A percentile compares a stretch with the other conserved stretches of the same genome.
phyloP scores from a whole-genome alignment of 352 stramenopile genomes.

The Phytopythium chamaehyphon region DNA sequence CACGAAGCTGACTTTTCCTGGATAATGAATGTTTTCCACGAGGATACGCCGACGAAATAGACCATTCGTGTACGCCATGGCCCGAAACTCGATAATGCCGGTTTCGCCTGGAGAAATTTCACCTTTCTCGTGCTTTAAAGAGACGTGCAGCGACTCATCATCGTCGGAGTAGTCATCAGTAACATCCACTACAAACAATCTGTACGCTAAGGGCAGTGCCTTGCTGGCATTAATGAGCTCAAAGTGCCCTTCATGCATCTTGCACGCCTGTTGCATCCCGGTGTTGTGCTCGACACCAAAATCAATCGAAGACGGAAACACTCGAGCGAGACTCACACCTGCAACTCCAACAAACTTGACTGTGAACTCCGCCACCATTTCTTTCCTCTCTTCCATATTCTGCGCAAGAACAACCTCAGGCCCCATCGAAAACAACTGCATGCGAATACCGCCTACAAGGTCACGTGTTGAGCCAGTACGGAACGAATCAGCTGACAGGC shows the following conservation, averaged over 20 bases:
- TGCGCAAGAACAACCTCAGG: not conserved
- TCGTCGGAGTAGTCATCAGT: slow-evolving; percentile 74
- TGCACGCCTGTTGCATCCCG: slow-evolving; percentile 30
- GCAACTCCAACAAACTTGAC: slow-evolving; percentile 86
- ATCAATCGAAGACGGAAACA: slow-evolving; percentile 61
- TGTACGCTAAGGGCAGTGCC: slow-evolving; percentile 66
- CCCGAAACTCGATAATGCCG: slow-evolving; percentile 46
- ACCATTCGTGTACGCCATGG: slow-evolving; percentile 67
- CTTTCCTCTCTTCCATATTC: slow-evolving; percentile 45
- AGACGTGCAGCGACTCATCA: slow-evolving; percentile 64
- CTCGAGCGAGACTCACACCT: slow-evolving; percentile 70
- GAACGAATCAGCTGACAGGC: slow-evolving; percentile 72
- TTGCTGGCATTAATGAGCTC: slow-evolving; percentile 84
- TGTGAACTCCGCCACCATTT: slow-evolving; percentile 84
- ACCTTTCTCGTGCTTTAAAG: slow-evolving; percentile 66
- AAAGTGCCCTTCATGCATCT: slow-evolving; percentile 64
- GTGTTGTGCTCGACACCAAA: slow-evolving; percentile 77
- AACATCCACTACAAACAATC: slow-evolving; percentile 60
- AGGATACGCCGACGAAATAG: slow-evolving; percentile 78
- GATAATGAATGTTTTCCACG: slow-evolving; percentile 82
- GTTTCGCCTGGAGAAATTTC: slow-evolving; percentile 62
- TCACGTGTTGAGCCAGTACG: slow-evolving; percentile 76
- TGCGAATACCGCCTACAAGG: slow-evolving; percentile 82
- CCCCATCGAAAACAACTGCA: slow-evolving; percentile 66
- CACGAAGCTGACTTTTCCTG: slow-evolving; percentile 70